Evolutionary conservation across 2,329 filamentous ascomycete genomes (phyloP), one percentile per base, ranked within the genome.

Genomic region (Colletotrichum eleusines): DNA sequence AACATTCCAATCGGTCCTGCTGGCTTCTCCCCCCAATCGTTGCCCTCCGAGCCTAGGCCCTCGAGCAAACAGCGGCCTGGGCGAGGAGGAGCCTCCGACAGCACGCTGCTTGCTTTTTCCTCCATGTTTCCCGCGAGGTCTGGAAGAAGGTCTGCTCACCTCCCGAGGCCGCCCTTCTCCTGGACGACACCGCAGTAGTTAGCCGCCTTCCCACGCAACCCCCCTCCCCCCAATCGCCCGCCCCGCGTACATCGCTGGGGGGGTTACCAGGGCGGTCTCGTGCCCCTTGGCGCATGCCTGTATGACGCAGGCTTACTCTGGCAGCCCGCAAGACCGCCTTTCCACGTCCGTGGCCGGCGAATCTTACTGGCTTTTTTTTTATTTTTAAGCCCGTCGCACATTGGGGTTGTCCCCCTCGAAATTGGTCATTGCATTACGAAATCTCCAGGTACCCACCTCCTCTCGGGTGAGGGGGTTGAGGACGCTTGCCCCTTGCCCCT

Each of bases 241-340:
- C 5, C 28, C 6, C 18, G 28, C 42, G 28, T 14, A n/a, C 58
- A 23, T 12, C 28, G n/a, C 28, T 3, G 46, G 44, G 60, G 16
- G 3, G 2, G 5, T 0, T 11, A 8, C 35, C 48, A 66, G 38
- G n/a, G 20, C 11, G 62, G 67, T 70, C 67, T 66, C 67, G 63
- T 70, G 67, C 67, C 33, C 26, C 18, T 28, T 51, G 42, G 26
- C 33, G 63, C 55, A 70, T 61, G 50, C 33, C 35, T n/a, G 42
- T 31, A 66, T 62, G 55, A 66, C 55, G 63, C 67, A 62, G 33
- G 31, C 67, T 62, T 38, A 58, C 63, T 26, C 63, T 57, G 26
- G 63, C 63, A 66, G 38, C 33, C 20, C 38, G 42, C 46, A 28
- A 26, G 23, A 6, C 46, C 46, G 46, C 23, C 42, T 23, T 28